Evolutionary conservation across 2,329 filamentous ascomycete species (phyloP).

Genomic region (Fusarium nygamai): DNA sequence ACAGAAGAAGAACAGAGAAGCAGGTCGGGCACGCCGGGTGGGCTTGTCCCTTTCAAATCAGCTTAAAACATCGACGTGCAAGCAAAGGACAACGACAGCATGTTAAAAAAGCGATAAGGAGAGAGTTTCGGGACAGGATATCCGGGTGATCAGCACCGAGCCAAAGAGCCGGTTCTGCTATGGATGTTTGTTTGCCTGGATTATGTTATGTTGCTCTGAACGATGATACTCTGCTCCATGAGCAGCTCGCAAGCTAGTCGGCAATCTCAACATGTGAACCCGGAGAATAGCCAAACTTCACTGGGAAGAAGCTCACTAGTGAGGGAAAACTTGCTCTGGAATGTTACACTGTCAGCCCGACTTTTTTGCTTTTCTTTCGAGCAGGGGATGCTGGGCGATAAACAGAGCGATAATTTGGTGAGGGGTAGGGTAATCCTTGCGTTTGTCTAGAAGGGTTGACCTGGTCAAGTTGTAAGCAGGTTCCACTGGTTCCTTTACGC

Average conservation of each 20-base stretch:
- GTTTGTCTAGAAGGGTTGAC: background rate
- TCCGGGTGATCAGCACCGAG: background rate
- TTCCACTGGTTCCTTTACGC: background rate
- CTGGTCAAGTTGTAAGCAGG: background rate
- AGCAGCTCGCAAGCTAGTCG: background rate
- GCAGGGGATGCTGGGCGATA: background rate
- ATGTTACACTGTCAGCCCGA: background rate
- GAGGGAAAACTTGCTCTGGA: background rate
- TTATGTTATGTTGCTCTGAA: background rate
- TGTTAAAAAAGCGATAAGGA: background rate
- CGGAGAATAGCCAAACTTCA: background rate
- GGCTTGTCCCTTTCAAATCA: background rate
- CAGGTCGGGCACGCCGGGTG: background rate
- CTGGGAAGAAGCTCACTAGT: background rate
- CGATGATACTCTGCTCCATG: background rate
- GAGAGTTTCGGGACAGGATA: background rate
- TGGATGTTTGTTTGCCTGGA: background rate
- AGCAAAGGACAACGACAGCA: background rate
- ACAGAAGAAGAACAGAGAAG: background rate
- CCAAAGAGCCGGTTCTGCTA: background rate
- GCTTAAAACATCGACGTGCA: background rate
- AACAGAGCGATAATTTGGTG: background rate
- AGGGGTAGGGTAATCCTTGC: background rate
- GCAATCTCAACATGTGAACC: background rate
- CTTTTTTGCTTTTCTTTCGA: background rate